Evolutionary conservation across 768 basidiomycete genomes (phyloP), one percentile per base, ranked within the genome.

Genomic region (Termitomyces sp.): DNA sequence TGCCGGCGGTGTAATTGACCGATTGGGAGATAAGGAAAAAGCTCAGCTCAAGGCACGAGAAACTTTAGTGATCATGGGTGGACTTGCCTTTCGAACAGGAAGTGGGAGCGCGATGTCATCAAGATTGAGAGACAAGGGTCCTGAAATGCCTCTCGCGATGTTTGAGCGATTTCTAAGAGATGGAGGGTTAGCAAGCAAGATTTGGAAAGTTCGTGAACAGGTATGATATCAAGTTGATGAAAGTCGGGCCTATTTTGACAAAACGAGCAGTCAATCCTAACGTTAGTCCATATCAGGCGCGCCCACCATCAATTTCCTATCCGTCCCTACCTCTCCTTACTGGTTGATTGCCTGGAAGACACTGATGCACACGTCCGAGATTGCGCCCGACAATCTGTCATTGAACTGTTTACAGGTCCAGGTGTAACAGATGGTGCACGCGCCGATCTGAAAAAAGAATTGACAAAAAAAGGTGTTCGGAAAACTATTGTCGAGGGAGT

Each of bases 371-470:
- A 86, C 64, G 97, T 98, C 55, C 88, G 97, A 47, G 89, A 94
- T 57, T 88, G 87, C 68, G 88, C 95, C 8, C 84, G 88, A 51
- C 82, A 84, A 64, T 87, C 92, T 1, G 82, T 93, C 59, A 82
- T 97, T 16, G 86, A 88, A 63, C 79, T 99, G 56, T 96, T 98
- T 68, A 87, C 92, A 1, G 91, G 91, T 16, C 82, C 88, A 0
- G 84, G 82, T 5, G 92, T 93, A 14, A 85, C 88, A 3, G 89
- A 95, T 68, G 86, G 85, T 8, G 97, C 97, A 3, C 86, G 92
- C 54, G 85, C 94, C 4, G 96, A 98, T 70, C 79, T 98, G 56
- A 98, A 97, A 80, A 95, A 93, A 69, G 89, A 93, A 69, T 80
- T 98, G 80, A 71, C 80, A 2, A 93, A 89, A 76, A 92, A 91